Evolutionary conservation across 495 filamentous ascomycete species (phyloP).

Genomic region (Aspergillus saccharolyticus): DNA sequence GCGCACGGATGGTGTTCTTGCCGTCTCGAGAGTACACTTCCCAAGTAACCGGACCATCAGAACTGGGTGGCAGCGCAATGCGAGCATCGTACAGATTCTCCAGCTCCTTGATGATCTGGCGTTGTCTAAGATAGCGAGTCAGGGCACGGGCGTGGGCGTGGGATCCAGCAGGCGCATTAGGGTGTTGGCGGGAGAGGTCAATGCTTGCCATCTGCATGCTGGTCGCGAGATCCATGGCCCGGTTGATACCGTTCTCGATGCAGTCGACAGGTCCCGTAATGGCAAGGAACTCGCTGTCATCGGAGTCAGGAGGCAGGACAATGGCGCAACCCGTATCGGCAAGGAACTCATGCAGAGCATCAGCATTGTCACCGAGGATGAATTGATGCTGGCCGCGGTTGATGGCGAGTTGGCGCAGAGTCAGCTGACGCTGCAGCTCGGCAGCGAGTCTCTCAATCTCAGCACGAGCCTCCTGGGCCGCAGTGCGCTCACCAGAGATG

Average conservation of each 20-base stretch:
- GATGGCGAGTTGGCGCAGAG: slow-evolving; percentile 67
- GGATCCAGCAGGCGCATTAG: slow-evolving; percentile 63
- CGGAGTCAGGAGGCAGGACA: slow-evolving; percentile 64
- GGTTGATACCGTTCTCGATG: slow-evolving; percentile 67
- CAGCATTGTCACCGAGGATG: slow-evolving; percentile 75
- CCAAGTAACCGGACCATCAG: slow-evolving; percentile 65
- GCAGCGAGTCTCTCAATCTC: slow-evolving; percentile 73
- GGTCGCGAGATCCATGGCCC: slow-evolving; percentile 74
- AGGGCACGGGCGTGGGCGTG: slow-evolving; percentile 76
- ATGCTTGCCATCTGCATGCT: slow-evolving; percentile 74
- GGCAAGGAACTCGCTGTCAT: slow-evolving; percentile 73
- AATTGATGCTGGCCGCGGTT: slow-evolving; percentile 81
- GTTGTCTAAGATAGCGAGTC: slow-evolving; percentile 75
- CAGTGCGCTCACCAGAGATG: slow-evolving; percentile 78
- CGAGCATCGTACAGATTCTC: slow-evolving; percentile 73
- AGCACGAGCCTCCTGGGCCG: slow-evolving; percentile 71
- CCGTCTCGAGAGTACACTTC: slow-evolving; percentile 78
- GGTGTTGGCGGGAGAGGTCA: slow-evolving; percentile 71
- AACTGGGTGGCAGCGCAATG: slow-evolving; percentile 66
- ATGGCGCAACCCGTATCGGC: slow-evolving; percentile 86
- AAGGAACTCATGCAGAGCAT: slow-evolving; percentile 78
- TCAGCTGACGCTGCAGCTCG: slow-evolving; percentile 64
- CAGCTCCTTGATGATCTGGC: slow-evolving; percentile 69
- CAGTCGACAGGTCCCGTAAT: slow-evolving; percentile 73
- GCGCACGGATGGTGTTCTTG: slow-evolving; percentile 75